phyloP scores from a whole-genome alignment of 495 filamentous ascomycete species.

The Cetradonia linearis region DNA sequence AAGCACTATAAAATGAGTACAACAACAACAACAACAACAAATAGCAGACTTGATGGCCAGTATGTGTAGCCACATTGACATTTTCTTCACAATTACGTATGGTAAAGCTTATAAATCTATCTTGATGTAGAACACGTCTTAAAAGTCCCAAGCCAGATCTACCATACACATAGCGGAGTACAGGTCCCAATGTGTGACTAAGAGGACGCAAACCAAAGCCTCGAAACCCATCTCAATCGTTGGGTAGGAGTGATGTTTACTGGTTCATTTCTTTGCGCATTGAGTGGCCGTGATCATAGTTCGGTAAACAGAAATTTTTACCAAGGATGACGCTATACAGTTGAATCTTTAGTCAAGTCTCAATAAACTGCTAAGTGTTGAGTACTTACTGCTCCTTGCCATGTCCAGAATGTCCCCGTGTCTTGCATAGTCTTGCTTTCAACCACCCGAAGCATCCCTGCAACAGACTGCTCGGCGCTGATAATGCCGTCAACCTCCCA shows the following conservation, averaged over 20 bases:
- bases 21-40: too few relatives aligned
- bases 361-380: background rate
- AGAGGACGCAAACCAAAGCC: background rate
- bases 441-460: conserved; percentile 42
- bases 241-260: background rate
- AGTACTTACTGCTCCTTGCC: conserved; percentile 37
- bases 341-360: background rate
- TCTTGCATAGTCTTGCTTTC: conserved; percentile 37
- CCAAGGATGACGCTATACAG: conserved; percentile 13
- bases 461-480: conserved; percentile 38
- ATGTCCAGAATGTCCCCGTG: conserved; percentile 47
- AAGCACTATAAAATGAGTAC: too few relatives aligned
- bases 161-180: background rate
- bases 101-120: background rate
- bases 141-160: background rate
- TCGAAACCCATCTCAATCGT: background rate
- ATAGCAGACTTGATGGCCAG: background rate
- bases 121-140: background rate
- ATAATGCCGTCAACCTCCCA: conserved; percentile 46
- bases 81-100: background rate
- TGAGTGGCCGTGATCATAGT: background rate
- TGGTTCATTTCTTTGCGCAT: background rate
- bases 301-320: background rate
- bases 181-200: background rate
- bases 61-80: background rate